Evolutionary conservation across 305 asterid genomes (phyloP), one percentile per base, ranked within the genome.

Genomic region (Nicotiana rustica): DNA sequence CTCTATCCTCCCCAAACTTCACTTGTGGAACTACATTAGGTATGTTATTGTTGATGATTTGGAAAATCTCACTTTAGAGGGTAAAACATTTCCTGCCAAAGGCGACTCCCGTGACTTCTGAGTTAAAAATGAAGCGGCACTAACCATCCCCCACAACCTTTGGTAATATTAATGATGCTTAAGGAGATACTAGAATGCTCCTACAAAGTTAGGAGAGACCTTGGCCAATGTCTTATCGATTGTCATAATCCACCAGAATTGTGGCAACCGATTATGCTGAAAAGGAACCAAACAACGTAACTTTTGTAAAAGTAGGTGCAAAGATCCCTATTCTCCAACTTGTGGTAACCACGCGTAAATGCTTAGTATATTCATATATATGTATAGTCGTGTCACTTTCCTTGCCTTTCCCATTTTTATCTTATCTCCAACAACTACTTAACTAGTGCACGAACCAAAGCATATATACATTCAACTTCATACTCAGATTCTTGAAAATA

Each of bases 311-410:
- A 57, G 64, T 38, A 55, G 56, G 61, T 31, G 5, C 9, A 69
- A 69, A 0, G 77, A 59, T n/a, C 65, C 10, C 10, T 59, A 59
- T 6, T 47, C 25, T 33, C 19, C 36, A 59, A 59, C 81, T 52
- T 86, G 90, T 89, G 79, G 88, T 83, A 52, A 82, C 83, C 89
- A 89, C 89, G 88, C 15, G 84, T 36, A 65, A 36, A 80, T 64
- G 33, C 31, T 17, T 64, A 29, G 19, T 4, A 55, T 55, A 81
- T 59, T 15, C 77, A 82, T 52, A 67, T 60, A 71, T 19, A 13
- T 65, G 25, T 84, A 79, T 64, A 85, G 76, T 87, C 96, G 95
- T 89, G 97, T 93, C 92, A 70, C 86, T 67, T 85, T 93, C 89
- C 67, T 91, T 81, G 86, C 95, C 97, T 91, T 87, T 85, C 92